Evolutionary conservation across 2,329 filamentous ascomycete genomes (phyloP), one percentile per base, ranked within the genome.

Genomic region (Monosporascus sp.): DNA sequence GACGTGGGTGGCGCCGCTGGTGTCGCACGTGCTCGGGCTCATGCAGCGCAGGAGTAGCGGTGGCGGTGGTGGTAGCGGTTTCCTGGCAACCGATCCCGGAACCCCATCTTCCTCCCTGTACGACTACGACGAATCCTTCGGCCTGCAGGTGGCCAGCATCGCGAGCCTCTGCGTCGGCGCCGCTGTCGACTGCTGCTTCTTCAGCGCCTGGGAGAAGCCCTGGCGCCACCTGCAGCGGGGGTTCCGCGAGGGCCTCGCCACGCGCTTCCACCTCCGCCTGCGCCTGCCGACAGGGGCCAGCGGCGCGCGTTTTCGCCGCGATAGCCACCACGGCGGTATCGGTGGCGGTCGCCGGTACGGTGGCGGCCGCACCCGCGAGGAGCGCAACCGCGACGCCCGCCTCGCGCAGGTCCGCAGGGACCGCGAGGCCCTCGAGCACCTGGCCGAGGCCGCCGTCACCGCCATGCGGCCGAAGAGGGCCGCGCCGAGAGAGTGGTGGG

Each of bases 1-100:
- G 5, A 81, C 89, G 58, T 93, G 89, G 89, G 70, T 87, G 3
- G 70, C 88, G 7, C 88, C 89, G 0, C 89, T 91, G 60, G 71
- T 85, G 2, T 75, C 76, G 2, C 85, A 91, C 65, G 74, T 83
- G 48, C 69, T 84, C 48, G 77, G 76, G 50, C 88, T 84, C 68
- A 74, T 75, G 56, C 64, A 68, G 51, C 11, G 20, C 22, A 15
- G 45, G 22, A 31, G 25, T 36, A 24, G 14, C 11, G 31, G 34
- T 45, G 18, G 47, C 18, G 31, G 22, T 49, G 31, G 50, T 53
- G 3, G 34, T 54, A 2, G 49, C 54, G 11, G 57, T 60, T 17
- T 62, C 18, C 39, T 20, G 39, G 39, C 8, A 9, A 20, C n/a
- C 18, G 5, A 20, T 20, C 17, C 18, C 17, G 38, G 11, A 6